Percentiles rank a stretch among this genome's conserved stretches.
These are phyloP conservation scores for Coemansia sp. DNA, from an alignment of 192 early-diverging fungal species.

Conservation along the genomic window DNA sequence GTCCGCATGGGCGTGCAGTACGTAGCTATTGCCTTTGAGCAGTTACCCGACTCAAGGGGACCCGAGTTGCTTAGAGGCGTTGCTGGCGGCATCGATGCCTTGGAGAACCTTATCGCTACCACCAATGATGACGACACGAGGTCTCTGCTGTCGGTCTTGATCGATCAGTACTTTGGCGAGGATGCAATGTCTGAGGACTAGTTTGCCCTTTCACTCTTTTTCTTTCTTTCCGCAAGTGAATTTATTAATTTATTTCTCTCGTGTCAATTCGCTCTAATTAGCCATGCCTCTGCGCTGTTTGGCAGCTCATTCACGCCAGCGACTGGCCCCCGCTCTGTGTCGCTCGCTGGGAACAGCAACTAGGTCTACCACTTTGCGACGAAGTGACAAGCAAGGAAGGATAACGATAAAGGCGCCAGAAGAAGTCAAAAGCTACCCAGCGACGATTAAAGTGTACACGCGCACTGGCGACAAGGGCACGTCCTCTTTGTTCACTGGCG, in stretches of 20 bases:
- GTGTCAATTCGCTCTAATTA: not conserved
- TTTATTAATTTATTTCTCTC: not conserved
- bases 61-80: slow-evolving; percentile 27
- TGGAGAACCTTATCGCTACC: slow-evolving; percentile 57
- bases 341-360: not conserved
- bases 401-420: slow-evolving; percentile 29
- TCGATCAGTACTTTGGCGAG: slow-evolving; percentile 63
- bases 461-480: slow-evolving; percentile 92
- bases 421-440: slow-evolving; percentile 49
- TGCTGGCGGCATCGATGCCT: slow-evolving; percentile 56
- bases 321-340: not conserved
- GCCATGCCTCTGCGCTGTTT: not conserved
- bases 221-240: not conserved
- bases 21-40: slow-evolving; percentile 57
- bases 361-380: not conserved
- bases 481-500: slow-evolving; percentile 85
- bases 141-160: slow-evolving; percentile 50
- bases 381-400: not conserved
- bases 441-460: slow-evolving; percentile 79
- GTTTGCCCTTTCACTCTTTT: not conserved
- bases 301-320: not conserved
- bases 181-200: slow-evolving; percentile 11
- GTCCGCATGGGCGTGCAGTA: slow-evolving; percentile 64
- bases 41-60: slow-evolving; percentile 38
- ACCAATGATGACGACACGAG: slow-evolving; percentile 55